These are phyloP conservation scores for Fusarium sp. DNA, from an alignment of 2,329 filamentous ascomycete genomes.

Conservation along the genomic window DNA sequence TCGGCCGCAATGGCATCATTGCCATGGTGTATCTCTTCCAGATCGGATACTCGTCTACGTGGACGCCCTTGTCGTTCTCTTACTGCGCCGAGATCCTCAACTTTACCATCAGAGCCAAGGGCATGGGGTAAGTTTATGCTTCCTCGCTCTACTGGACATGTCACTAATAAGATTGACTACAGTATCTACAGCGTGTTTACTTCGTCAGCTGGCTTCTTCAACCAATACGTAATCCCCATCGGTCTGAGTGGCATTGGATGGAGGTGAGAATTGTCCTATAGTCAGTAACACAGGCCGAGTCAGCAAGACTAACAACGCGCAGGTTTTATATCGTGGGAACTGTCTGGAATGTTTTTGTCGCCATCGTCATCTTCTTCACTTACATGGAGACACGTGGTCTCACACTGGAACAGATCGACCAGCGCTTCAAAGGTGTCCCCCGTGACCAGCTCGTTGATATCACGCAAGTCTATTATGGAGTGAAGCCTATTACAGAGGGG, in stretches of 20 bases:
- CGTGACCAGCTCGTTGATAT: constrained; percentile 13
- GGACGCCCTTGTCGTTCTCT: constrained; percentile 21
- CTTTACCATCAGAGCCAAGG: constrained; percentile 19
- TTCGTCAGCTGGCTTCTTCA: constrained; percentile 15
- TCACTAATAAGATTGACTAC: background rate
- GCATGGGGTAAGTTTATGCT: constrained; percentile 19
- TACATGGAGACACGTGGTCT: constrained; percentile 22
- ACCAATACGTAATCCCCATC: constrained; percentile 24
- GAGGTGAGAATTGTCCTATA: constrained; percentile 2
- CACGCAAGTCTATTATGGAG: constrained; percentile 6
- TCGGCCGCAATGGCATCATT: constrained; percentile 17
- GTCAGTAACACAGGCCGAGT: background rate
- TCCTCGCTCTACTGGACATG: background rate
- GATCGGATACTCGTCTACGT: constrained; percentile 23
- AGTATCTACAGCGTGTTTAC: constrained; percentile 19
- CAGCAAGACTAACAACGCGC: background rate
- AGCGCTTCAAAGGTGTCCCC: constrained; percentile 23
- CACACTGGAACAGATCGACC: constrained; percentile 23
- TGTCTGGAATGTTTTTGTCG: constrained; percentile 14
- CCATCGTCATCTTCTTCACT: constrained; percentile 15
- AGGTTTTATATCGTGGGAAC: constrained; percentile 24
- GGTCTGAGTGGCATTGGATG: constrained; percentile 15
- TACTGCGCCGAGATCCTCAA: constrained; percentile 23
- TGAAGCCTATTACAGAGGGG: constrained; percentile 10
- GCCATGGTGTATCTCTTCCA: constrained; percentile 27